Base-by-base conservation (phyloP, 2,329 filamentous ascomycete species). In the Balansia obtecta region DNA sequence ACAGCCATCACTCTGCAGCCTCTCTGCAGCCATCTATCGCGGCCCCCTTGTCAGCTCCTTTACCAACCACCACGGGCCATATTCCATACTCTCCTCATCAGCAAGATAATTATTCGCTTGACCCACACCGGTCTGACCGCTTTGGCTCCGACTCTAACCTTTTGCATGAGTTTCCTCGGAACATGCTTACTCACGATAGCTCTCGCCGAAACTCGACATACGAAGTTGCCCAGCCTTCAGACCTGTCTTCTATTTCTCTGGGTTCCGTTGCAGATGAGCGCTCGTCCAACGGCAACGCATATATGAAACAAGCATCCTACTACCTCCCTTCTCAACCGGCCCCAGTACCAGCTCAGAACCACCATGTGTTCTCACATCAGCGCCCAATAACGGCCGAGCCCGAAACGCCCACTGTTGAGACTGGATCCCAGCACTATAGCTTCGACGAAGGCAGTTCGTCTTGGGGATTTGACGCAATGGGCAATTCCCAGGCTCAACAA, bases 111-210 rank as follows among this genome's bases (percentile, higher is more conserved):
- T 61, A 61, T 33, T 53, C 59, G 4, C 53, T 61, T 1, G 55
- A 56, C 32, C 50, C 51, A 11, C 48, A 27, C 13, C 53, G 50
- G 44, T 15, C 52, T 20, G 37, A 51, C 8, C 52, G 54, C n/a
- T 57, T 52, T 48, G 45, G 54, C 7, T 50, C 58, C 8, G 52
- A 52, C 10, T 39, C 54, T 33, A 50, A 50, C 20, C 53, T 60
- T 13, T 53, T 51, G 7, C 53, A 55, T 41, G 58, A 60, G 16
- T 60, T 58, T 37, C 59, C 58, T 10, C 55, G 58, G 44, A 56
- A 59, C 18, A 60, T 61, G 59, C 56, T 57, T 5, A 44, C 53
- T n/a, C 46, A 58, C 8, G 52, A 53, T 39, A 12, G 54, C 11
- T 52, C 54, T 10, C 46, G 55, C 49, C 54, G 56, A 15, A 53